Conservation (phyloP, 2,329 filamentous ascomycete species). For the Dactylellina drechsleri region DNA sequence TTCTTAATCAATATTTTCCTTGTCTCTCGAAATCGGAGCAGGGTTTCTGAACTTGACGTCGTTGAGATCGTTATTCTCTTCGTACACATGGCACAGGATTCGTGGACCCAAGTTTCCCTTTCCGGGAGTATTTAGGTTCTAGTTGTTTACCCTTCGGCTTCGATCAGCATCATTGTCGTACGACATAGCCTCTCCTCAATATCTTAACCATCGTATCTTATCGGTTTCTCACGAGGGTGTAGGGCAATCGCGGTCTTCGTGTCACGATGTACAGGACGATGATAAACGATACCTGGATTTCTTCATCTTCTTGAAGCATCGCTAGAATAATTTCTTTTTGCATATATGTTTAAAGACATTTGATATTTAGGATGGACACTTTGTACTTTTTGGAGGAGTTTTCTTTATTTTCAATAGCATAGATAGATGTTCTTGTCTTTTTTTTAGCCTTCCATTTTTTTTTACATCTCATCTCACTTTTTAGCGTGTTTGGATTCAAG, state of each 20-base stretch:
- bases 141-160: neutral
- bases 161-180: slow-evolving; percentile 33
- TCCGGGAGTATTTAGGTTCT: slow-evolving; percentile 29
- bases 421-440: slow-evolving; percentile 33
- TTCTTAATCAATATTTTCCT: neutral
- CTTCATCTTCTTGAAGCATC: neutral
- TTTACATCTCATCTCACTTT: neutral
- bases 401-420: slow-evolving; percentile 25
- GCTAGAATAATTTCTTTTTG: neutral
- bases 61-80: neutral
- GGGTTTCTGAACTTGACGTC: neutral
- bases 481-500: slow-evolving; percentile 30
- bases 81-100: slow-evolving; percentile 17
- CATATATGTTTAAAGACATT: neutral
- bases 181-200: neutral
- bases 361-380: neutral
- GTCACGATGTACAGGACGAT: slow-evolving; percentile 15
- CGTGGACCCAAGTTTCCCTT: slow-evolving; percentile 28
- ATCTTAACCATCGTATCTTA: slow-evolving; percentile 4
- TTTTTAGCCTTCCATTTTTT: neutral
- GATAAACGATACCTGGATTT: neutral
- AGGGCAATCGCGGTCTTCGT: slow-evolving; percentile 26
- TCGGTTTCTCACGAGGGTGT: slow-evolving; percentile 11
- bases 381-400: slow-evolving; percentile 13
- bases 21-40: neutral